Evolutionary conservation across 352 stramenopile genomes (phyloP).

Genomic region (Phytophthora chlamydospora): DNA sequence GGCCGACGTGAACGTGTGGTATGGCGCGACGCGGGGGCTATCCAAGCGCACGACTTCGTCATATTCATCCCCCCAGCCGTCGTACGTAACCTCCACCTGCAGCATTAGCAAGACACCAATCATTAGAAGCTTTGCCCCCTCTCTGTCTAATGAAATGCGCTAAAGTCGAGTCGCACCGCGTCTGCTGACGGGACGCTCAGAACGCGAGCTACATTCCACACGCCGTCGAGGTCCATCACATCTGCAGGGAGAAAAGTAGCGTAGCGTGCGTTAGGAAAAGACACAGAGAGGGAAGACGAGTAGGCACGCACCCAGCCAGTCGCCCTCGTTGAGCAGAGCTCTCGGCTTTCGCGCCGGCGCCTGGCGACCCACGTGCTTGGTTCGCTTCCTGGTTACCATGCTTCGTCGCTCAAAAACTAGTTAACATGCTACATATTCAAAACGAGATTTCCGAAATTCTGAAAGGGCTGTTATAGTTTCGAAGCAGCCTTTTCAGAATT

Average conservation of each 20-base stretch:
- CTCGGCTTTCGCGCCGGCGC: neutral
- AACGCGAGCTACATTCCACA: constrained; percentile 75
- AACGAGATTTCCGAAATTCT: no score
- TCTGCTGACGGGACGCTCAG: constrained; percentile 32
- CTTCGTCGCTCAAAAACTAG: no score
- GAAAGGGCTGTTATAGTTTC: no score
- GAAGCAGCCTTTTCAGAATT: no score
- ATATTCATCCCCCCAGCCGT: constrained; percentile 64
- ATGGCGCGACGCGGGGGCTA: constrained; percentile 67
- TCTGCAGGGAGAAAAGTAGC: constrained; percentile 31
- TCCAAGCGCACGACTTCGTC: constrained; percentile 67
- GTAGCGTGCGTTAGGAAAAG: no score
- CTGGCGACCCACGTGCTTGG: neutral
- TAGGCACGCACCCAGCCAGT: constrained; percentile 3
- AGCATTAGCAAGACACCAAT: neutral
- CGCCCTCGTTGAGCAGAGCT: neutral
- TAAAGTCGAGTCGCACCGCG: constrained; percentile 14
- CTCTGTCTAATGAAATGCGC: no score
- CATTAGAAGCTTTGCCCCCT: neutral
- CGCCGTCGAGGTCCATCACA: constrained; percentile 62
- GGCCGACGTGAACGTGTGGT: constrained; percentile 77
- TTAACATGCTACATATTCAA: no score
- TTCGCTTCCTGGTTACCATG: constrained; percentile 6
- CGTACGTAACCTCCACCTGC: constrained; percentile 74
- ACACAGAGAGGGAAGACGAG: neutral